Base-by-base conservation (phyloP, 208 protist genomes). In the Polymyxa betae region DNA sequence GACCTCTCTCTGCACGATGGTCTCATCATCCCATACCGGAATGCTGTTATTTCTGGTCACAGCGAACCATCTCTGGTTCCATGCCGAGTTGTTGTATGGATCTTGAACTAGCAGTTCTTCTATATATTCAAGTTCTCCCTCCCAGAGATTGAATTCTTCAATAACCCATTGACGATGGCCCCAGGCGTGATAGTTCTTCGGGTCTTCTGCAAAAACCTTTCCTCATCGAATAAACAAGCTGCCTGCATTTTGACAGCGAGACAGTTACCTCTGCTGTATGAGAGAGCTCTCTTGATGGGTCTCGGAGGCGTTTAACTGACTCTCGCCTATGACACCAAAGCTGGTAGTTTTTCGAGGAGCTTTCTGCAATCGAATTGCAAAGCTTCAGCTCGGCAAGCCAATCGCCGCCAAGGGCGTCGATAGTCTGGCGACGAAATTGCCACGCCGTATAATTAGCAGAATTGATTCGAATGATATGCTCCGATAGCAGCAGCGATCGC, bases 181-280 rank as follows among this genome's bases (percentile, higher is more conserved):
- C 96, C 96, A 98, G 32, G 94, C 96, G 88, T 98, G 96, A 91
- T 98, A 98, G 91, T 98, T 97, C 92, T 98, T 98, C 0, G 92
- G 77, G 78, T 97, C 96, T 0, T 95, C 90, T 0, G n/a, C 32
- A 29, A 97, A 60, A 60, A 60, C 49, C 49, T 60, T 5, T 60
- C 24, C 49, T 5, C 5, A 60, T 24, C 5, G 24, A 60, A 60
- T 60, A 5, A 60, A 60, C 5, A n/a, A n/a, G n/a, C n/a, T n/a
- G n/a, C n/a, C 24, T 60, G 24, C 5, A 60, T 24, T 60, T 24
- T 60, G 24, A 29, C 49, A 60, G 49, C 49, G 5, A 60, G 24
- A 60, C 49, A 5, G 5, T 89, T 38, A 94, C 90, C 32, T 91
- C 45, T 0, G 45, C 54, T n/a, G 92, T 90, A 91, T 96, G 96